Conservation (phyloP, 2,329 filamentous ascomycete genomes). For the Alternaria infectoria region DNA sequence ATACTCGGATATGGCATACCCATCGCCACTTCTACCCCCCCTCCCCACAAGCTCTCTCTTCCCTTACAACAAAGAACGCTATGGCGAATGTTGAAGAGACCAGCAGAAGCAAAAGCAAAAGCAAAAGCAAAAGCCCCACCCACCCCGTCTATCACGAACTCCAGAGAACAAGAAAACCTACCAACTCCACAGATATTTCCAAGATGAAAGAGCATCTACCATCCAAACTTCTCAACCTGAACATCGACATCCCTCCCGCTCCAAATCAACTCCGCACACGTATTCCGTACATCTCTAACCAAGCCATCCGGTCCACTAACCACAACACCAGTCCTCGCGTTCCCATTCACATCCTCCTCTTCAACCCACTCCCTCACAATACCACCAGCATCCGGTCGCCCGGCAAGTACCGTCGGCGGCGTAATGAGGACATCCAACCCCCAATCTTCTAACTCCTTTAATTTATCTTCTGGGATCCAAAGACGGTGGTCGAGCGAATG, state of each 20-base stretch:
- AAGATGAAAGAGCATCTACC: conserved; percentile 53
- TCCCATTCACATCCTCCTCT: conserved; percentile 38
- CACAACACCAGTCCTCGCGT: conserved; percentile 60
- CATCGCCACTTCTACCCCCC: neutral
- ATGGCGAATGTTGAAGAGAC: neutral
- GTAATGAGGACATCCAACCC: conserved; percentile 63
- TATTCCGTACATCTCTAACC: conserved; percentile 66
- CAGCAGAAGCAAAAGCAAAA: neutral
- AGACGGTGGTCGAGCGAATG: conserved; percentile 59
- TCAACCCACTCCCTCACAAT: conserved; percentile 52
- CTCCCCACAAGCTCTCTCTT: neutral
- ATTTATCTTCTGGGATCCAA: conserved; percentile 60
- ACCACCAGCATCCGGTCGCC: conserved; percentile 59
- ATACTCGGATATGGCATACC: neutral
- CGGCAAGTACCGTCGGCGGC: conserved; percentile 60
- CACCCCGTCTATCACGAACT: neutral
- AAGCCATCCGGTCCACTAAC: conserved; percentile 69
- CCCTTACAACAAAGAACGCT: neutral
- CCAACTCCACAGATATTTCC: neutral
- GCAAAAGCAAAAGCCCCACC: neutral
- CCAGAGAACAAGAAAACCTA: neutral
- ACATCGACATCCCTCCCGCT: conserved; percentile 60
- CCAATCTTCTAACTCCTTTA: conserved; percentile 57
- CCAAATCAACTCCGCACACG: conserved; percentile 58
- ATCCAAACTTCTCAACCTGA: conserved; percentile 71